Percentiles rank a stretch among this genome's conserved stretches.
phyloP scores from a whole-genome alignment of 495 filamentous ascomycete genomes.

The Hyaloscypha variabilis region DNA sequence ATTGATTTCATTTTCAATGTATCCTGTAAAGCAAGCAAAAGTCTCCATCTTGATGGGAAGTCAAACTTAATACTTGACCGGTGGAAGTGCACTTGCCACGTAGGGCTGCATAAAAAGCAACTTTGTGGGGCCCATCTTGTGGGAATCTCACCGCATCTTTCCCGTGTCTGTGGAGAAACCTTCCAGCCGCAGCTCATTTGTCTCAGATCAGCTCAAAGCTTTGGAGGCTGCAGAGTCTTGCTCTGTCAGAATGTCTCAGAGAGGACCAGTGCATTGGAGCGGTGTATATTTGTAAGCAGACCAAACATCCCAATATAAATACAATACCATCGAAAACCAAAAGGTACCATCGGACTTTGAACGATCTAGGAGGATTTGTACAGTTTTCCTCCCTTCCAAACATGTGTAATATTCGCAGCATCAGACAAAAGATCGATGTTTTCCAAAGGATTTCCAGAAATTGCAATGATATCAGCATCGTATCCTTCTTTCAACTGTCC shows the following conservation, averaged over 20 bases:
- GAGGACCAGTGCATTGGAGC: background rate
- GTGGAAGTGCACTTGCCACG: background rate
- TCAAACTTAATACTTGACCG: background rate
- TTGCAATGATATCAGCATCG: conserved; percentile 41
- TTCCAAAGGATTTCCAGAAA: conserved; percentile 37
- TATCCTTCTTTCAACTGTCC: conserved; percentile 39
- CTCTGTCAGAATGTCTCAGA: background rate
- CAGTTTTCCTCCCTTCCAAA: conserved; percentile 39
- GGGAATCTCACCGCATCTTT: background rate
- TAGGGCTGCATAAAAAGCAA: background rate
- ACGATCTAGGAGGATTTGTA: conserved; percentile 24
- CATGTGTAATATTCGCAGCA: conserved; percentile 36
- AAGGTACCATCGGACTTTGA: background rate
- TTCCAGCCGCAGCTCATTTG: background rate
- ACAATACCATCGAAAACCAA: background rate
- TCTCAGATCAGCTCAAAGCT: background rate
- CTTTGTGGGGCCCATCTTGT: background rate
- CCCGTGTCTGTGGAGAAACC: background rate
- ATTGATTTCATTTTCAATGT: background rate
- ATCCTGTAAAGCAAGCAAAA: background rate
- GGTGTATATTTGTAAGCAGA: background rate
- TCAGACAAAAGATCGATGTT: conserved; percentile 38
- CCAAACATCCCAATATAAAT: background rate
- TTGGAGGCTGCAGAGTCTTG: background rate
- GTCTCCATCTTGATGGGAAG: background rate